Evolutionary conservation across 2,329 filamentous ascomycete genomes (phyloP), one percentile per base, ranked within the genome.

Genomic region (Stylonectria norvegica): DNA sequence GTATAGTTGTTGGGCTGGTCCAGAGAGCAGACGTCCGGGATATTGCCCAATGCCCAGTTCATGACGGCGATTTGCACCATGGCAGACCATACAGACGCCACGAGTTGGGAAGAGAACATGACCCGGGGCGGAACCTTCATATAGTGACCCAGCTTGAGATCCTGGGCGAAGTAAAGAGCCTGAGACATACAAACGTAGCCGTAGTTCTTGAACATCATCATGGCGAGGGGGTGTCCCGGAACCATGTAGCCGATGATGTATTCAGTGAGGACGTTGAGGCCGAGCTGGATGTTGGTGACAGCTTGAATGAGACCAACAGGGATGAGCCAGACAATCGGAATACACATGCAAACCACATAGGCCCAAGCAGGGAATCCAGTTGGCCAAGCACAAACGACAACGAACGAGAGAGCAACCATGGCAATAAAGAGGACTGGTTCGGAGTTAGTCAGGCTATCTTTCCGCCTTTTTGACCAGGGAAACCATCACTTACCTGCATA

Each of bases 201-300:
- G 53, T 83, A 87, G 46, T 81, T 85, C 64, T 86, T 86, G 69
- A 87, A 87, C 66, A 87, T 75, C 83, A 88, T 88, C 74, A 86
- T 82, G 34, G 82, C 82, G 45, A 87, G 70, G 2, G 84, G 83
- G 3, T 74, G 73, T 18, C 84, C 84, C 0, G 83, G 83, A 35
- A 84, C 75, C 71, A 87, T 83, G 61, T 87, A 87, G 5, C 84
- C 84, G 45, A 84, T 75, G 44, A 88, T 74, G 53, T 83, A 85
- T 58, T 86, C 83, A n/a, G 82, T 84, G 43, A 87, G 64, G 14
- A 88, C 81, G 50, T 86, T 86, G 16, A 87, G 69, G 4, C 81
- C 81, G 4, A 86, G 68, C 57, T 81, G 76, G 36, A 76, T 75
- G 58, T 81, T 80, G 29, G 78, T 78, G 40, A 80, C 74, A 40